phyloP scores from a whole-genome alignment of 495 filamentous ascomycete genomes.

The Penicillium coffeae region DNA sequence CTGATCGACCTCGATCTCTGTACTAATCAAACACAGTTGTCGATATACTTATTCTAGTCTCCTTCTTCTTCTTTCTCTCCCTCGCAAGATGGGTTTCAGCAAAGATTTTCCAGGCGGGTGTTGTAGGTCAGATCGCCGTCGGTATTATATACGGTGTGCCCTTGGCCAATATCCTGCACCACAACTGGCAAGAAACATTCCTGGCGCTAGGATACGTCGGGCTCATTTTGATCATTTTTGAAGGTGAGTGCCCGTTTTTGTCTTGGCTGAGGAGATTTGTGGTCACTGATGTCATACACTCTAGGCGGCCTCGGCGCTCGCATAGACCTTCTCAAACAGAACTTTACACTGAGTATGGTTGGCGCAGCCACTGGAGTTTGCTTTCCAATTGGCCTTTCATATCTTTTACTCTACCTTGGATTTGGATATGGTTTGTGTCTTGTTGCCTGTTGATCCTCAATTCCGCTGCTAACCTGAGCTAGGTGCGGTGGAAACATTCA shows the following conservation, averaged over 20 bases:
- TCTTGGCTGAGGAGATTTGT: conserved; percentile 1
- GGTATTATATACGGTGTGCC: conserved; percentile 35
- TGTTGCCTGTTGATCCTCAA: background rate
- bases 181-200: conserved; percentile 30
- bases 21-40: conserved; percentile 18
- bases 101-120: conserved; percentile 28
- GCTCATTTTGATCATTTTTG: conserved; percentile 35
- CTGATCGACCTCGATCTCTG: too few species aligned
- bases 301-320: conserved; percentile 30
- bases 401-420: conserved; percentile 27
- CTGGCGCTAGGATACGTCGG: conserved; percentile 33
- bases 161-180: conserved; percentile 29
- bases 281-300: conserved; percentile 11
- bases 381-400: conserved; percentile 34
- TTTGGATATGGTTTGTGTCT: conserved; percentile 27
- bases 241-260: conserved; percentile 17
- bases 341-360: conserved; percentile 26
- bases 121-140: conserved; percentile 33
- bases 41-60: conserved; percentile 29
- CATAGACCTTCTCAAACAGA: conserved; percentile 31
- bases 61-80: conserved; percentile 34
- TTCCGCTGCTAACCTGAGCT: conserved; percentile 2
- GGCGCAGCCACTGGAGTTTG: conserved; percentile 30
- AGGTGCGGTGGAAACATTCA: conserved; percentile 36
- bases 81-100: conserved; percentile 30